Evolutionary conservation across 441 rosid genomes (phyloP), one percentile per base, ranked within the genome.

Genomic region (Jatropha multifida): DNA sequence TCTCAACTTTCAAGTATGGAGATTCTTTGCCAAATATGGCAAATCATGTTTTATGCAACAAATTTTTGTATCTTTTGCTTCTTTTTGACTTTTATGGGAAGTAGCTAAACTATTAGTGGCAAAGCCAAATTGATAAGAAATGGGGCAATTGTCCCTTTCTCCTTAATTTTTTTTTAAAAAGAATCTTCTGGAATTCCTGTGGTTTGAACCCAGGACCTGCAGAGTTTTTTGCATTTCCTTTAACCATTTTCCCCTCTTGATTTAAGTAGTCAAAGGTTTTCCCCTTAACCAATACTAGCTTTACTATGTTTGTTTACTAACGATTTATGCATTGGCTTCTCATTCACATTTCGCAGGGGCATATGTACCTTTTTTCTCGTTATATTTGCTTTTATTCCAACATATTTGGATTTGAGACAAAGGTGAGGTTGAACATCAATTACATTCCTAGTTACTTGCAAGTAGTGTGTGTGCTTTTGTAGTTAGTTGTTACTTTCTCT

Each of bases 381-480:
- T 81, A 81, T 77, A 86, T 93, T 79, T 95, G 99, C 86, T 95
- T 95, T 83, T 95, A 95, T 81, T 93, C 99, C 61, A 95, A 95
- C 87, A 95, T 95, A 74, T 93, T 95, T 88, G 99, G 99, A 66
- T 95, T 88, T 87, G 99, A 95, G 88, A 95, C 99, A 56, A 95
- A 95, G 97, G 98, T 93, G 85, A 44, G 52, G 58, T 76, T 54
- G 56, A 70, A 54, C 15, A 44, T 73, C 64, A 66, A 27, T 69
- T 72, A 41, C 68, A 64, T 46, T 13, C 56, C 40, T 60, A 8
- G 4, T 74, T 74, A 56, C 32, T 60, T 60, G 32, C 4, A 13
- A 60, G 15, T n/a, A 5, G 61, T 67, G 1, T 54, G 17, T 26
- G 49, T 18, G 63, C 63, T 73, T 44, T 72, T 40, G 5, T 32